These are phyloP conservation scores for Neoboletus brunneissimus DNA, from an alignment of 768 basidiomycete genomes.

Conservation along the genomic window DNA sequence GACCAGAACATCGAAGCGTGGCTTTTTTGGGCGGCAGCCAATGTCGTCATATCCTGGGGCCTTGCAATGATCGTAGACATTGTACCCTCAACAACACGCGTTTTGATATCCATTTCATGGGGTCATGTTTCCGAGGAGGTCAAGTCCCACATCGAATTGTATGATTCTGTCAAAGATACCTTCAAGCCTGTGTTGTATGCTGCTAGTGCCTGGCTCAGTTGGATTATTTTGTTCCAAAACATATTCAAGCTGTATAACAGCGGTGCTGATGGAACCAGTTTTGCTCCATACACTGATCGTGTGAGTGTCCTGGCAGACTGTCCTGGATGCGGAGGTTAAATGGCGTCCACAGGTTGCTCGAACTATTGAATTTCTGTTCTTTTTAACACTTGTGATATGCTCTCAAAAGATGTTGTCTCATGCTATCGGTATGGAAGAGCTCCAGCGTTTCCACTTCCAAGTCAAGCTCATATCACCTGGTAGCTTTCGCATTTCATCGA, in stretches of 20 bases:
- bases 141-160: conserved; percentile 66
- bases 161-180: conserved; percentile 65
- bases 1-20: conserved; percentile 69
- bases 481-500: conserved; percentile 74
- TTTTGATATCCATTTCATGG: conserved; percentile 60
- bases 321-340: not conserved
- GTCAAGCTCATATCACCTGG: not conserved
- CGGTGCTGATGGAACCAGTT: conserved; percentile 39
- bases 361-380: conserved; percentile 72
- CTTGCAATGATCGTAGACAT: conserved; percentile 72
- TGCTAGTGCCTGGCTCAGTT: conserved; percentile 66
- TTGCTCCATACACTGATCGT: conserved; percentile 58
- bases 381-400: conserved; percentile 62
- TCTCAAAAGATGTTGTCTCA: conserved; percentile 69
- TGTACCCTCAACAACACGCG: conserved; percentile 52
- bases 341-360: conserved; percentile 46
- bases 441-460: not conserved
- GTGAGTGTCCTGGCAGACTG: conserved; percentile 34
- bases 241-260: conserved; percentile 59
- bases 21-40: conserved; percentile 80
- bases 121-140: conserved; percentile 71
- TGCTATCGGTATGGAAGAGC: conserved; percentile 42
- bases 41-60: conserved; percentile 76
- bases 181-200: conserved; percentile 74
- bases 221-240: conserved; percentile 69